Evolutionary conservation across 2,329 filamentous ascomycete genomes (phyloP), one percentile per base, ranked within the genome.

Genomic region (Esteya vermicola): DNA sequence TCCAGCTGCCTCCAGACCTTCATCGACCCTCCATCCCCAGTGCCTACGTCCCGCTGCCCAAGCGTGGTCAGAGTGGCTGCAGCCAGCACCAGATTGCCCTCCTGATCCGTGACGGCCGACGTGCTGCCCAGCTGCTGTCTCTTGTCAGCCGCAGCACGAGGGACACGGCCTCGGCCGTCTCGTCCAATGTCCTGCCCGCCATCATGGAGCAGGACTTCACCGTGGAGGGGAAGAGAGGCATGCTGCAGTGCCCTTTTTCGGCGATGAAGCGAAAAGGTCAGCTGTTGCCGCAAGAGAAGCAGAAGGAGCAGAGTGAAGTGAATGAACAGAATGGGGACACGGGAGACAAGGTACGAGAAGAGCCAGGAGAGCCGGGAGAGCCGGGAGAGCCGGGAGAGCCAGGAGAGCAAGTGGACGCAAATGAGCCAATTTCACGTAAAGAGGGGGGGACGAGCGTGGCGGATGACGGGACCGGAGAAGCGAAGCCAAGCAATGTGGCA

Each of bases 191-290:
- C 45, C 65, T 73, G 55, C 77, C 76, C 39, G 77, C 72, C 37
- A 68, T 75, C 28, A 63, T 93, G 54, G 88, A 94, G 62, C 81
- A 82, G 61, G 88, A 95, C 59, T 95, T 94, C 52, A 95, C 88
- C 16, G 81, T 88, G 26, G 68, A 79, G 54, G 88, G 88, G 45
- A 85, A 77, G 52, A 84, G 81, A 51, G 84, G 86, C 50, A 73
- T 72, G 47, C 64, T 95, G 38, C 74, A 75, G 49, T 95, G 88
- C 60, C 88, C 88, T 0, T 94, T 93, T 58, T 78, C 65, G 43
- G 60, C 66, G 51, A 51, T 59, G 56, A 60, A 53, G 51, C 56
- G 51, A 20, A 22, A 38, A 3, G 36, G 26, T 27, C n/a, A 39
- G 26, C n/a, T 12, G 22, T 22, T 28, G 32, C 20, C 16, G 20